Conservation (phyloP, 192 early-diverging fungal genomes). For the Tieghemiomyces parasiticus region DNA sequence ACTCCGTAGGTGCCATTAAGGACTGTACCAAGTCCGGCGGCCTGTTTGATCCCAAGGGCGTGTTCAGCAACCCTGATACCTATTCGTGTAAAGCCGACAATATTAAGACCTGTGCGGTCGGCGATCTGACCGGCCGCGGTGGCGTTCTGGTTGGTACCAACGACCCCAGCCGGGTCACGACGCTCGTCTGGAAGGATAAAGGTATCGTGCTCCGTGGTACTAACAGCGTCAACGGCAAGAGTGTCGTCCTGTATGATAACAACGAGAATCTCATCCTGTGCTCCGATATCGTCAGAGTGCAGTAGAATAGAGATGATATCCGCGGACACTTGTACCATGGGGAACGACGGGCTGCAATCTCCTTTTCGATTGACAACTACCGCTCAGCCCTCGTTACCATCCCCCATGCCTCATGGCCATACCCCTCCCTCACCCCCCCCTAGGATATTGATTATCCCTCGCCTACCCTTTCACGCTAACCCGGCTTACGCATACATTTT, state of each 20-base stretch:
- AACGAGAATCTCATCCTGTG: background rate
- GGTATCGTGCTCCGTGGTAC: background rate
- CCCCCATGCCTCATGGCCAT: no score
- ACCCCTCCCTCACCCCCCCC: no score
- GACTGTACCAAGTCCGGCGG: constrained; percentile 3
- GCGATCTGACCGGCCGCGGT: background rate
- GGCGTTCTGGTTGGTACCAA: background rate
- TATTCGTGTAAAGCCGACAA: background rate
- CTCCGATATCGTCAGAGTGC: background rate
- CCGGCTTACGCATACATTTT: no score
- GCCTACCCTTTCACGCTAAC: no score
- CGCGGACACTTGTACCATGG: no score
- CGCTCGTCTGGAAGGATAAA: background rate
- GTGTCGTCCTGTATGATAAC: background rate
- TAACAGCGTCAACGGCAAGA: background rate
- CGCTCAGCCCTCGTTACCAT: no score
- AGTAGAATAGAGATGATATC: no score
- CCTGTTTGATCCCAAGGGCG: background rate
- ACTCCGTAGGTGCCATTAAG: background rate
- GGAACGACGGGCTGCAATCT: no score
- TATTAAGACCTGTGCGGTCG: background rate
- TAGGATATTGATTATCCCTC: no score
- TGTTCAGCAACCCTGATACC: background rate
- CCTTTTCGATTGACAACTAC: no score
- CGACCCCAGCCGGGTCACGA: background rate